Base-by-base conservation (phyloP, 352 stramenopile species). In the Globisporangium yorkense region DNA sequence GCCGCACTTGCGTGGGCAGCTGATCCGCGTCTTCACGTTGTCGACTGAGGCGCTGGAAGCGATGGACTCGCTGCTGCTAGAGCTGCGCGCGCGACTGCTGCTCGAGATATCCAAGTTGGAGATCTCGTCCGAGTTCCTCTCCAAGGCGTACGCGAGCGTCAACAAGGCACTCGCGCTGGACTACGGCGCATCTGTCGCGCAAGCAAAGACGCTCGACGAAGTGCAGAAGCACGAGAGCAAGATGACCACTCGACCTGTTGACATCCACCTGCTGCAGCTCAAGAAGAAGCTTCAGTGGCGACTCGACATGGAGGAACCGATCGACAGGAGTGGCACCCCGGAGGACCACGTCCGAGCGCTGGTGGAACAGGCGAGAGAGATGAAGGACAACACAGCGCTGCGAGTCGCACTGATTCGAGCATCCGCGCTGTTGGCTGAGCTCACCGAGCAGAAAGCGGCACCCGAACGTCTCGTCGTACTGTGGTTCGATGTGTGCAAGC, bases 21-120 rank as follows among this genome's bases (percentile, higher is more conserved):
- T 97, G 2, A 63, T 72, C n/a, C 80, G 88, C 5, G 57, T 92
- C 10, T 90, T 96, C 43, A 62, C 66, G 18, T 51, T 93, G 6
- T 81, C 84, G 0, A 71, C 80, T 9, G 64, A 66, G 0, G 63
- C 75, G 0, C 61, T 97, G 12, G 80, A 95, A 57, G 82, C 95
- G 16, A 49, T 94, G 0, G 73, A 95, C 39, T 96, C 87, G 8
- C 58, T 94, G n/a, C 58, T 96, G 5, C 59, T 94, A 15, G 69
- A 69, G 27, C 71, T 97, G 6, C 85, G 89, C 24, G 82, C 86
- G 9, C 75, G 92, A 24, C 57, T 97, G 9, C 75, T 94, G 54
- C 57, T 96, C 18, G 89, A 97, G 68, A 66, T 94, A 0, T 73
- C 76, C 4, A 95, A 94, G 56, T 72, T 94, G n/a, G 87, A 97